Conservation (phyloP, 306 rosid genomes). For the Lathyrus sativus region DNA sequence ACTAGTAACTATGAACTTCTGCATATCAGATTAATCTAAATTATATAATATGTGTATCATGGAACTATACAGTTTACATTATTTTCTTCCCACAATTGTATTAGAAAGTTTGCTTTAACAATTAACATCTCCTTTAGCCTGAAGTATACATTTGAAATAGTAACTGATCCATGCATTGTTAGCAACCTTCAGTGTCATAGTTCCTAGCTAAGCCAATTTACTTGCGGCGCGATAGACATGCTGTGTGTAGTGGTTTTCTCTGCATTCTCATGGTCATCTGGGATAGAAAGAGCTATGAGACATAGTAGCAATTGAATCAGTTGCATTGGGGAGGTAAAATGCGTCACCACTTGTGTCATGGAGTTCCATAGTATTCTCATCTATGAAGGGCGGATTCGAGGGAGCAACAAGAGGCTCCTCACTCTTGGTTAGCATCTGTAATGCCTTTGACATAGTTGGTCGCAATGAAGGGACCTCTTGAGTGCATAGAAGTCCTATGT, state of each 20-base stretch:
- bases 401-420: slow-evolving; percentile 75
- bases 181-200: slow-evolving; percentile 21
- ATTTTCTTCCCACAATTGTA: slow-evolving; percentile 18
- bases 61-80: slow-evolving; percentile 27
- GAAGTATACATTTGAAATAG: too few species aligned
- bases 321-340: slow-evolving; percentile 42
- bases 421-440: slow-evolving; percentile 69
- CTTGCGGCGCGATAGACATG: slow-evolving; percentile 5
- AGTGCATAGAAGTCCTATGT: slow-evolving; percentile 83
- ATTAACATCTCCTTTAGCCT: too few species aligned
- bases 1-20: slow-evolving; percentile 3
- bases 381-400: slow-evolving; percentile 82
- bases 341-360: slow-evolving; percentile 56
- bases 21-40: slow-evolving; percentile 12
- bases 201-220: slow-evolving; percentile 13
- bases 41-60: neutral
- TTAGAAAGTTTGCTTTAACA: slow-evolving; percentile 16
- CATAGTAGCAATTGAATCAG: slow-evolving; percentile 67
- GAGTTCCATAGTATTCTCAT: slow-evolving; percentile 85
- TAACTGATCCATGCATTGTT: neutral
- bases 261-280: slow-evolving; percentile 50
- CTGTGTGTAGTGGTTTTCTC: slow-evolving; percentile 28
- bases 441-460: slow-evolving; percentile 78
- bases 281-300: slow-evolving; percentile 73
- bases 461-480: slow-evolving; percentile 74